Base-by-base conservation (phyloP, 306 rosid species). In the Gillenia trifoliata region DNA sequence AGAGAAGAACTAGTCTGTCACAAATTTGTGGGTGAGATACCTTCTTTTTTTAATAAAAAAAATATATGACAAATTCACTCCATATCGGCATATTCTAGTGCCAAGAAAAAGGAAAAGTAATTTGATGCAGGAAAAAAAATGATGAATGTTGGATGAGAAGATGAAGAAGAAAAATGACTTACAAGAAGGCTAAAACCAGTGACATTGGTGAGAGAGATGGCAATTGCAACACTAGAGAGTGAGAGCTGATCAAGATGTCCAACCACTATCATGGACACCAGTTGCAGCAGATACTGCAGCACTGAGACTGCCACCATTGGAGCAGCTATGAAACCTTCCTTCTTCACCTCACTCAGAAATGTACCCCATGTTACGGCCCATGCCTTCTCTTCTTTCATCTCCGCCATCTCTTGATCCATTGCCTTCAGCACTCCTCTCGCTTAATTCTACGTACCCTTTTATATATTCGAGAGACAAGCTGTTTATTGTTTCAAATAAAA, bases 281-380 rank as follows among this genome's bases (percentile, higher is more conserved):
- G 34, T 57, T 74, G 83, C 17, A 72, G 61, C 28, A 80, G 66
- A 28, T 74, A 80, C 75, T 80, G 79, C 67, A 68, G 19, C 26
- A 70, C 76, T 3, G 79, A 34, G 31, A 80, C 79, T n/a, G 73
- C 79, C 71, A 68, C 79, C 83, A 80, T 80, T 11, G 83, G 83
- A 31, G 68, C 55, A 29, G 76, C 83, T 56, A 59, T 80, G 8
- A 7, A 3, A 26, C 76, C 64, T 40, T 61, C 59, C 76, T 60
- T 63, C 76, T 54, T 80, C 76, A 75, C 4, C 72, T 80, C 83
- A 12, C 43, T 68, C 68, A 19, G 30, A 33, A 77, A 71, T 57
- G 50, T 47, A 9, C 64, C 54, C 71, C 76, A 41, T 57, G 40
- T 56, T 11, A 45, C n/a, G 11, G n/a, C 59, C 78, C 78, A 47